Base-by-base conservation (phyloP, 2,329 filamentous ascomycete genomes). In the Exophiala phaeomuriformis region DNA sequence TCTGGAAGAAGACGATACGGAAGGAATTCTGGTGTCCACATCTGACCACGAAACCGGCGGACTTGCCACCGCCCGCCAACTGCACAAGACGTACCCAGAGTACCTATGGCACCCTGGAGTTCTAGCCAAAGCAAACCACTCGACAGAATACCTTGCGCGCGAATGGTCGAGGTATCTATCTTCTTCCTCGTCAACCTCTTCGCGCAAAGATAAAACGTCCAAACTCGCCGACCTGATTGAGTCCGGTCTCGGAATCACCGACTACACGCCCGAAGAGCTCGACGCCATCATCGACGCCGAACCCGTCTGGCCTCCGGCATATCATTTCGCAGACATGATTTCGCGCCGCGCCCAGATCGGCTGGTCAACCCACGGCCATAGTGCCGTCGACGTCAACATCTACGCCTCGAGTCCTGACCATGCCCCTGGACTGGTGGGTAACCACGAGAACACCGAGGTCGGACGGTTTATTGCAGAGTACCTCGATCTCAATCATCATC, bases 1-100 rank as follows among this genome's bases (percentile, higher is more conserved):
- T 67, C 77, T 98, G 53, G 79, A 89, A 44, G 72, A 83, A 32
- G 87, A 83, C 63, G 73, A 83, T 44, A 83, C 82, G 0, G 83
- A 90, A 0, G 71, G 71, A 30, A 79, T 96, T 6, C 78, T 98
- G 63, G 86, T 98, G 40, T 83, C 83, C 55, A 98, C 93, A 2
- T 95, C 88, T 54, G 93, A 98, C 70, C 93, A 98, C 68, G 93
- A 98, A 69, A 98, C 93, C 0, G 93, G 93, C 30, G 93, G 93
- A 41, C 77, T 98, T 2, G 79, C 89, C 2, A 82, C 85, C 12
- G 91, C 90, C 29, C 79, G 88, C 63, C 93, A 88, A 69, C 72
- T 83, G 32, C 73, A 82, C 64, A 62, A 76, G 39, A 68, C 74
- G 27, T 88, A 88, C 63, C 83, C 84, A 1, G 73, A 83, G 37